Evolutionary conservation across 352 stramenopile genomes (phyloP), one percentile per base, ranked within the genome.

Genomic region (Globisporangium splendens): DNA sequence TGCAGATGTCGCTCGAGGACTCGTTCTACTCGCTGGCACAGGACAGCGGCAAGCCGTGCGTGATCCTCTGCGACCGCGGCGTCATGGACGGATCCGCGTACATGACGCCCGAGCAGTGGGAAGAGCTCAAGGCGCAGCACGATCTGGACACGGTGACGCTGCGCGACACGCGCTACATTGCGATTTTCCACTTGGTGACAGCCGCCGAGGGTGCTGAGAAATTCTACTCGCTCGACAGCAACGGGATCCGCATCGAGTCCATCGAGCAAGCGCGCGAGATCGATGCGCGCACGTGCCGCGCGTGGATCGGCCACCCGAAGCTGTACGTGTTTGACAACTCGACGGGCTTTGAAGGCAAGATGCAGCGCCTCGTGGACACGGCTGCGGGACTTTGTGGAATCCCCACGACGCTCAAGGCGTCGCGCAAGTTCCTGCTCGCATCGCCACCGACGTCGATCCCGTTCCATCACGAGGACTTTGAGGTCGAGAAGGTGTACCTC

Each of bases 221-320:
- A 57, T 98, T 96, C 67, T 99, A 99, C 73, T 96, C 96, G 15
- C 71, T 98, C 41, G 95, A 98, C 22, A 99, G 98, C 68, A 99
- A 99, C 73, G 79, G 78, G 46, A 96, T 93, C 24, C 79, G 97
- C 42, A 98, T 89, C n/a, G 96, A 99, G 81, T 93, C 79, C 14
- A 70, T 95, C 22, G 89, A 98, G 22, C 50, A 96, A 63, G 95
- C 96, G n/a, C 75, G 77, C 4, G 80, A 81, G n/a, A 70, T 97
- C 46, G 96, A 99, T 69, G 63, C 68, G 28, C 80, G 78, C 50
- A 90, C 85, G 8, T 91, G 79, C 59, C 71, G 67, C 56, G 81
- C 76, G 8, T 96, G 88, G 86, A 89, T 89, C 59, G 85, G 83
- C 15, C 85, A 95, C 66, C 83, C 85, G 6, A 92, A 93, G 59